phyloP scores from a whole-genome alignment of 768 basidiomycete species.

The Fibroporia radiculosa region DNA sequence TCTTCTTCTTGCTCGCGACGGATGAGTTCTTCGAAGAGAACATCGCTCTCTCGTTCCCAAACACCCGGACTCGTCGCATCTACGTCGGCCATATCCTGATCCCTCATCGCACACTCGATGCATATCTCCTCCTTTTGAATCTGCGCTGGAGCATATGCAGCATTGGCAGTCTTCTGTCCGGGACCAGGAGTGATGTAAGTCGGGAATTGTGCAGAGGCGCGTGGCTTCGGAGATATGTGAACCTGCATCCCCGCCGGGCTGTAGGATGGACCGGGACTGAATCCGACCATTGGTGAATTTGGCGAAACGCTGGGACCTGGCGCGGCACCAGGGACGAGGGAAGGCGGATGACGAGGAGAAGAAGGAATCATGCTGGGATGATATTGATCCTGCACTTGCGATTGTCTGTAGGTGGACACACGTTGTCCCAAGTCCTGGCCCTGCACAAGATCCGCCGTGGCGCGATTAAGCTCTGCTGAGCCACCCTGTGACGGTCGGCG shows the following conservation, averaged over 20 bases:
- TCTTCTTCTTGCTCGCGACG: slow-evolving; percentile 68
- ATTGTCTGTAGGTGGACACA: slow-evolving; percentile 14
- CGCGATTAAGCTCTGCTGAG: slow-evolving; percentile 3
- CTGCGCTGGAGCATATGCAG: slow-evolving; percentile 48
- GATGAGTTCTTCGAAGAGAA: slow-evolving; percentile 67
- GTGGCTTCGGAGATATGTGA: slow-evolving; percentile 58
- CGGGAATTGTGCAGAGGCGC: slow-evolving; percentile 68
- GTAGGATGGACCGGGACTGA: slow-evolving; percentile 31
- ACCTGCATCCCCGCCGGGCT: slow-evolving; percentile 33
- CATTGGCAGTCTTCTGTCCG: slow-evolving; percentile 49
- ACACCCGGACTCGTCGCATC: slow-evolving; percentile 77
- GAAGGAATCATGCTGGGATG: slow-evolving; percentile 28
- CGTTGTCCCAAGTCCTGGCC: slow-evolving; percentile 21
- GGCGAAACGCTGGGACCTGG: slow-evolving; percentile 25
- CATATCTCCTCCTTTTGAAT: slow-evolving; percentile 75
- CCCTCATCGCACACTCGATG: slow-evolving; percentile 96
- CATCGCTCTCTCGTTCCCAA: slow-evolving; percentile 91
- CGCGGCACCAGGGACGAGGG: slow-evolving; percentile 30
- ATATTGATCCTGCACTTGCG: slow-evolving; percentile 10
- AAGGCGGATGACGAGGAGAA: slow-evolving; percentile 39
- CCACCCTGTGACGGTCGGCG: slow-evolving; percentile 7
- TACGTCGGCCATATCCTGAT: slow-evolving; percentile 96
- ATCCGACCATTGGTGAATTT: slow-evolving; percentile 43
- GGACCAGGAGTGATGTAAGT: slow-evolving; percentile 57
- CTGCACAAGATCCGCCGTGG: slow-evolving; percentile 4